phyloP scores from a whole-genome alignment of 768 basidiomycete genomes.

The Candolleomyces eurysporus region DNA sequence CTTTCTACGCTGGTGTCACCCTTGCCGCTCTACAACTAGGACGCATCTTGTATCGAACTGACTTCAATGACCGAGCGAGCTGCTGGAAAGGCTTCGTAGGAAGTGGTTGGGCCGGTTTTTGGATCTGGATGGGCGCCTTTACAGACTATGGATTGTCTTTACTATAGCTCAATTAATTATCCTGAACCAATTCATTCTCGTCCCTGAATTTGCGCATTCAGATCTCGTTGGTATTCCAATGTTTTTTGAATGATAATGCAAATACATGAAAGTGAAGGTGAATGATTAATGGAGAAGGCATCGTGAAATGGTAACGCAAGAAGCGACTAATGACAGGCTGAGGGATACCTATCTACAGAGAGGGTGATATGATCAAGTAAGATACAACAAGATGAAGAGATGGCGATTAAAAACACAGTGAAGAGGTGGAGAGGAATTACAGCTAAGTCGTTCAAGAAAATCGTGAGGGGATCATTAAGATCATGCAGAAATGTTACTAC shows the following conservation, averaged over 20 bases:
- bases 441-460: conserved; percentile 1
- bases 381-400: background rate
- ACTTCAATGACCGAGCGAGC: conserved; percentile 72
- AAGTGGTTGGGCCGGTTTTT: conserved; percentile 86
- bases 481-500: background rate
- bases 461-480: conserved; percentile 5
- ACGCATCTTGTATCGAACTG: conserved; percentile 69
- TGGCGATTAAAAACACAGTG: background rate
- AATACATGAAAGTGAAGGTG: background rate
- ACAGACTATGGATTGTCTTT: conserved; percentile 56
- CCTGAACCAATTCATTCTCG: background rate
- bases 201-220: no score
- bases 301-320: background rate
- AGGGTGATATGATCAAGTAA: conserved; percentile 2
- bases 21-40: conserved; percentile 75
- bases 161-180: conserved; percentile 17
- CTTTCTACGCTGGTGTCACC: conserved; percentile 78
- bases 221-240: background rate
- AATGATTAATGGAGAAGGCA: background rate
- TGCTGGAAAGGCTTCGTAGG: conserved; percentile 90
- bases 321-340: background rate
- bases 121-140: conserved; percentile 80
- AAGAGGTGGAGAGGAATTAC: background rate
- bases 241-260: background rate
- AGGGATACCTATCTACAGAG: background rate